Evolutionary conservation across 306 rosid genomes (phyloP).

Genomic region (Inga oerstediana): DNA sequence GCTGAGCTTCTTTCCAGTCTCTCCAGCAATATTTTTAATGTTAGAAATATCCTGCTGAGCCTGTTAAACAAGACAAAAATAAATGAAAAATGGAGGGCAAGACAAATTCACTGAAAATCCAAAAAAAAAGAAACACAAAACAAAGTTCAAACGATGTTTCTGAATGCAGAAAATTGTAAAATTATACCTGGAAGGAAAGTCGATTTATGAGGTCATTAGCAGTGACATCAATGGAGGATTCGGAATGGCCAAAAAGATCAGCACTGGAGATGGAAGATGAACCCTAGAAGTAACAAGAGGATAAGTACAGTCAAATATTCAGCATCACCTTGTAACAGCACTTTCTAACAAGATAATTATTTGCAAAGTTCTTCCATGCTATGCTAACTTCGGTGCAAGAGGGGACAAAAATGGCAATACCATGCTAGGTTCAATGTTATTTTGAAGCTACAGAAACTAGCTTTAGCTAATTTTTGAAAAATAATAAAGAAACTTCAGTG

Average conservation of each 20-base stretch:
- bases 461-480: background rate
- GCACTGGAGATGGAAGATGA: slow-evolving; percentile 88
- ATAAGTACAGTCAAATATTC: background rate
- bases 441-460: background rate
- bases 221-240: slow-evolving; percentile 56
- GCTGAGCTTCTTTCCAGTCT: slow-evolving; percentile 95
- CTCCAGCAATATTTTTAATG: slow-evolving; percentile 89
- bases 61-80: slow-evolving; percentile 41
- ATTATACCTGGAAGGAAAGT: slow-evolving; percentile 78
- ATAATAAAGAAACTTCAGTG: background rate
- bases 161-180: background rate
- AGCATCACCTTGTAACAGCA: background rate
- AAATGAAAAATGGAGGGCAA: background rate
- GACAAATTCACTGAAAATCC: background rate
- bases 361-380: background rate
- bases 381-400: background rate
- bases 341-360: background rate
- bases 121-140: background rate
- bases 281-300: slow-evolving; percentile 55
- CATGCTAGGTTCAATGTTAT: background rate
- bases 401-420: background rate
- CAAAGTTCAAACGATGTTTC: background rate
- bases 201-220: slow-evolving; percentile 78
- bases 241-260: slow-evolving; percentile 74
- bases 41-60: slow-evolving; percentile 93